These are phyloP conservation scores for Phlyctochytrium bullatum DNA, from an alignment of 192 early-diverging fungal genomes.

Conservation along the genomic window DNA sequence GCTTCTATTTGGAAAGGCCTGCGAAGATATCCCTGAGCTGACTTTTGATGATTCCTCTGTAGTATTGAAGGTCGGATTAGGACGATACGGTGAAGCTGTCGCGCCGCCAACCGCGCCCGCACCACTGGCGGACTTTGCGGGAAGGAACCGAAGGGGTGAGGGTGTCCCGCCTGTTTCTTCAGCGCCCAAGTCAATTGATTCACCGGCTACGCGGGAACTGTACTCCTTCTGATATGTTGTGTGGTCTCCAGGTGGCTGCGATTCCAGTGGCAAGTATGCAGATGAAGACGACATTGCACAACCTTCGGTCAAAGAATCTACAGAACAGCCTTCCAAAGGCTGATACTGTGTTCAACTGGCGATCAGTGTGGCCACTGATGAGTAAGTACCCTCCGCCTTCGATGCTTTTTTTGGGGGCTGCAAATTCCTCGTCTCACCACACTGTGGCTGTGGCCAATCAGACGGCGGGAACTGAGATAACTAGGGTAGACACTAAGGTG, in stretches of 20 bases:
- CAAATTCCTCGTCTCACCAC: no score
- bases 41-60: no score
- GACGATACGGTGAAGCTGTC: neutral
- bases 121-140: neutral
- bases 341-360: no score
- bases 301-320: neutral
- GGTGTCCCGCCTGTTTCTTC: neutral
- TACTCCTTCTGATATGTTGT: neutral
- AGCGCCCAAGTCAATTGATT: neutral
- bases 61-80: neutral
- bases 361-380: no score
- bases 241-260: neutral
- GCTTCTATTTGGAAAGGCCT: no score
- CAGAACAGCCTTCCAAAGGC: no score
- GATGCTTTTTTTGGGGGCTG: no score
- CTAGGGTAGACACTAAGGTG: no score
- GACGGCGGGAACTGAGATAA: no score
- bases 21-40: no score
- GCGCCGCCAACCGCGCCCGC: neutral
- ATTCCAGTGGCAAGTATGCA: neutral
- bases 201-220: neutral
- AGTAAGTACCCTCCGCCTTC: no score
- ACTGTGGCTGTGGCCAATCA: no score
- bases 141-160: neutral
- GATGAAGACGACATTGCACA: neutral